phyloP scores from a whole-genome alignment of 2,329 filamentous ascomycete genomes.

The Truncatella angustata region DNA sequence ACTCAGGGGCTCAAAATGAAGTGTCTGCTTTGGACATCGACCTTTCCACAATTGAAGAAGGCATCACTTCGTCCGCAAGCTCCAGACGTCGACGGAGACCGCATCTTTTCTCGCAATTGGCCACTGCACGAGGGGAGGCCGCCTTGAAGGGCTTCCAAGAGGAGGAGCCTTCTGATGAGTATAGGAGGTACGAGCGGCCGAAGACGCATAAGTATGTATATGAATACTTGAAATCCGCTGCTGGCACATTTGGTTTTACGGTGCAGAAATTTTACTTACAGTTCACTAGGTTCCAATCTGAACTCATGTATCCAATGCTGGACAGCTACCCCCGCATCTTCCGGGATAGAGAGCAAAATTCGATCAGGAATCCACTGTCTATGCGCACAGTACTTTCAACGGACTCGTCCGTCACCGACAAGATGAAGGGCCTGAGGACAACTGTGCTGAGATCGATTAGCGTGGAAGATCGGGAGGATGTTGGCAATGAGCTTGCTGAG shows the following conservation, averaged over 20 bases:
- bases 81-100: constrained; percentile 26
- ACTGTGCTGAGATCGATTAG: constrained; percentile 62
- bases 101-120: constrained; percentile 42
- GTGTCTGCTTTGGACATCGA: constrained; percentile 36
- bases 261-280: not conserved
- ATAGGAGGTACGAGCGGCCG: constrained; percentile 19
- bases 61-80: constrained; percentile 19
- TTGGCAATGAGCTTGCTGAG: constrained; percentile 78
- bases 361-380: constrained; percentile 40
- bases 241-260: not conserved
- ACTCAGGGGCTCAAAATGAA: constrained; percentile 25
- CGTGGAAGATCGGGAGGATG: constrained; percentile 76
- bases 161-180: constrained; percentile 21
- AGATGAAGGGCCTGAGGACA: constrained; percentile 64
- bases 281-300: constrained; percentile 43
- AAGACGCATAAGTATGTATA: constrained; percentile 29
- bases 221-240: not conserved
- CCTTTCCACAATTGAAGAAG: constrained; percentile 38
- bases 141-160: constrained; percentile 21
- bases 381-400: constrained; percentile 66
- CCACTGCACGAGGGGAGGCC: constrained; percentile 29
- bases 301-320: constrained; percentile 70
- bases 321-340: constrained; percentile 84
- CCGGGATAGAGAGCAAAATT: constrained; percentile 35
- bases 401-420: constrained; percentile 68